A percentile compares a stretch with the other conserved stretches of the same genome.
phyloP scores from a whole-genome alignment of 441 rosid genomes.

The Brassica balearica region DNA sequence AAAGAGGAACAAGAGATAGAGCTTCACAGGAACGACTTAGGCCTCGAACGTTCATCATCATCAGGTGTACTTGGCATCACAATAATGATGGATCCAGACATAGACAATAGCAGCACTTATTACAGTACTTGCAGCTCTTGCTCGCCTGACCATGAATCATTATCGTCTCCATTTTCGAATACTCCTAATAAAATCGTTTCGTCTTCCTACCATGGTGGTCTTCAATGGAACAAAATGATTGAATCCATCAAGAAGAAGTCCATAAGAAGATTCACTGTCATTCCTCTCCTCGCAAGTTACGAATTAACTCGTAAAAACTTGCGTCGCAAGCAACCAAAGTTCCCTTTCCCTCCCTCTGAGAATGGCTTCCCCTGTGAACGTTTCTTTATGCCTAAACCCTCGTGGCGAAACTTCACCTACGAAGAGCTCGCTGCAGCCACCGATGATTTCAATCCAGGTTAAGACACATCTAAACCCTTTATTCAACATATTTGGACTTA shows the following conservation, averaged over 20 bases:
- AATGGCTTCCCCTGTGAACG: slow-evolving; percentile 1
- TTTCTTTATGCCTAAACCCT: slow-evolving; percentile 49
- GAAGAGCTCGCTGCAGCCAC: slow-evolving; percentile 80
- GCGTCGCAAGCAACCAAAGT: slow-evolving; percentile 17
- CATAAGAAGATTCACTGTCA: slow-evolving; percentile 55
- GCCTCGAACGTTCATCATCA: slow-evolving; percentile 53
- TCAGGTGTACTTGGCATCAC: slow-evolving; percentile 63
- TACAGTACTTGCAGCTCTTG: slow-evolving; percentile 49
- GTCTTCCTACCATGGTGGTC: slow-evolving; percentile 33
- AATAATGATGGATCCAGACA: slow-evolving; percentile 44
- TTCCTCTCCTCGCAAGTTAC: slow-evolving; percentile 51
- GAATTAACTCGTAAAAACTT: slow-evolving; percentile 52
- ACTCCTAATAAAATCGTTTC: slow-evolving; percentile 25
- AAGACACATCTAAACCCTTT: not conserved
- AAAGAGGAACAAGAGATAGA: slow-evolving; percentile 39
- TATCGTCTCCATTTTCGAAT: slow-evolving; percentile 18
- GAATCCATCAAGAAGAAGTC: slow-evolving; percentile 64
- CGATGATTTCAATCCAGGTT: slow-evolving; percentile 70
- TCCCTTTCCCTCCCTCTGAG: slow-evolving; percentile 1
- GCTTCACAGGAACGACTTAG: slow-evolving; percentile 44
- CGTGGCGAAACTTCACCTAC: slow-evolving; percentile 76
- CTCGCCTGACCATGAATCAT: slow-evolving; percentile 33
- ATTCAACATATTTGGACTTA: not conserved
- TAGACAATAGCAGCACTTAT: slow-evolving; percentile 45
- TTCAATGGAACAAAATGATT: slow-evolving; percentile 67